These are phyloP conservation scores for Cajanus cajan DNA, from an alignment of 306 rosid genomes.

Conservation along the genomic window DNA sequence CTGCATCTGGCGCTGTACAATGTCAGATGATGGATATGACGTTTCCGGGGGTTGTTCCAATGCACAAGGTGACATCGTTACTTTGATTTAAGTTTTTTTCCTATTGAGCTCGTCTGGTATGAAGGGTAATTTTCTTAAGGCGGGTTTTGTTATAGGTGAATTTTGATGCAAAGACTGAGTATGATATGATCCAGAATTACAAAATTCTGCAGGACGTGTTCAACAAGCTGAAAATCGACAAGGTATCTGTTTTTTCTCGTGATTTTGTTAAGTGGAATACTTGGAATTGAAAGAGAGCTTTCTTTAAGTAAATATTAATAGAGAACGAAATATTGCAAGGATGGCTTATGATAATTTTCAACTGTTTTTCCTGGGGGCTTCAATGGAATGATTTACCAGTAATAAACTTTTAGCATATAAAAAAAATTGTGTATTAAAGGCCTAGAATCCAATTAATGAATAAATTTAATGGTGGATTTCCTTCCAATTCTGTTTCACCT, in stretches of 20 bases:
- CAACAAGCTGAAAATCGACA: constrained; percentile 81
- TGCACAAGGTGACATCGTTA: constrained; percentile 71
- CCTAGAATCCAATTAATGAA: background rate
- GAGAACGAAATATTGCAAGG: background rate
- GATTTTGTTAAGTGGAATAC: background rate
- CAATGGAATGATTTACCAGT: constrained; percentile 4
- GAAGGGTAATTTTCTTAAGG: constrained; percentile 8
- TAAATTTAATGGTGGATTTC: background rate
- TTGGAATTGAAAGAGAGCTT: background rate
- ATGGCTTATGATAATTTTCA: constrained; percentile 6
- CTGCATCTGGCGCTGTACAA: constrained; percentile 98
- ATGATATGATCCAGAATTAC: constrained; percentile 97
- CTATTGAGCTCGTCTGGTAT: background rate
- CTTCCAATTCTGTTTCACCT: background rate
- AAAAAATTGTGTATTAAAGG: background rate
- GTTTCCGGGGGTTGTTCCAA: constrained; percentile 88
- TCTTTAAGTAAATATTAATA: background rate
- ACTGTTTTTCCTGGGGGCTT: background rate
- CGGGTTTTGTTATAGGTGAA: constrained; percentile 61
- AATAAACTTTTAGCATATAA: background rate
- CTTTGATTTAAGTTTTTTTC: background rate
- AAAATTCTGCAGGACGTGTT: constrained; percentile 90
- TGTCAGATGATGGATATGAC: constrained; percentile 95
- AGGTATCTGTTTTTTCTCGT: constrained; percentile 43
- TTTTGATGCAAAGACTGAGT: constrained; percentile 87